phyloP scores from a whole-genome alignment of 2,329 filamentous ascomycete species.

The Diaporthe velutina region DNA sequence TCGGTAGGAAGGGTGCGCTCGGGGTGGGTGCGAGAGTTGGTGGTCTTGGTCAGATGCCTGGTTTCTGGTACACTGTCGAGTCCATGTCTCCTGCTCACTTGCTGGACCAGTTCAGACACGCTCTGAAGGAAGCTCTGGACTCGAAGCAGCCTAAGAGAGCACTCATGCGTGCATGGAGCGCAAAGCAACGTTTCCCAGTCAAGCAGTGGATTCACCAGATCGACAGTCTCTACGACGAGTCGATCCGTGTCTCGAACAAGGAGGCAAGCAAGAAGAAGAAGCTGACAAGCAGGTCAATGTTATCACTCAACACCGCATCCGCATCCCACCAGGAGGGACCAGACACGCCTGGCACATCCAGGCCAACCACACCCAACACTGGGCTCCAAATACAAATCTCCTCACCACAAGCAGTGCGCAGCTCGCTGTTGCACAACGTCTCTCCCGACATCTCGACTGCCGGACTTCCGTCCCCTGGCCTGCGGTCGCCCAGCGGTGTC shows the following conservation, averaged over 20 bases:
- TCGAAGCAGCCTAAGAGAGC: constrained; percentile 68
- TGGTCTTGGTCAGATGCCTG: constrained; percentile 76
- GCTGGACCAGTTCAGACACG: constrained; percentile 73
- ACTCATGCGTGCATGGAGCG: constrained; percentile 73
- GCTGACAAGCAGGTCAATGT: constrained; percentile 40
- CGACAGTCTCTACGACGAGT: constrained; percentile 69
- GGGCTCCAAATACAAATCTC: constrained; percentile 38
- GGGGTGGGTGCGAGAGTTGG: constrained; percentile 75
- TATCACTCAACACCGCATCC: constrained; percentile 41
- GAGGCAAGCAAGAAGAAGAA: constrained; percentile 45
- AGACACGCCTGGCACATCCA: constrained; percentile 35
- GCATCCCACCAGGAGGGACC: constrained; percentile 40
- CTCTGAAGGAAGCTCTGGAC: constrained; percentile 69
- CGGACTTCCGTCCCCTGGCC: constrained; percentile 30
- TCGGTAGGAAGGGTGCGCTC: constrained; percentile 75
- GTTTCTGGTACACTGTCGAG: constrained; percentile 79
- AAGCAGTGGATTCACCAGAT: constrained; percentile 75
- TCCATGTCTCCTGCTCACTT: constrained; percentile 72
- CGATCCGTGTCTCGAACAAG: constrained; percentile 64
- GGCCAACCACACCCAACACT: constrained; percentile 33
- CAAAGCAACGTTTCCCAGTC: constrained; percentile 75
- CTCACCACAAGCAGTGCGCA: constrained; percentile 39
- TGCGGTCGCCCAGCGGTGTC: constrained; percentile 25
- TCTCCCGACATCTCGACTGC: constrained; percentile 37
- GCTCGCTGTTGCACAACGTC: constrained; percentile 41